These are phyloP conservation scores for Aristolochia fimbriata DNA, from an alignment of 164 flowering plant genomes.

Conservation along the genomic window DNA sequence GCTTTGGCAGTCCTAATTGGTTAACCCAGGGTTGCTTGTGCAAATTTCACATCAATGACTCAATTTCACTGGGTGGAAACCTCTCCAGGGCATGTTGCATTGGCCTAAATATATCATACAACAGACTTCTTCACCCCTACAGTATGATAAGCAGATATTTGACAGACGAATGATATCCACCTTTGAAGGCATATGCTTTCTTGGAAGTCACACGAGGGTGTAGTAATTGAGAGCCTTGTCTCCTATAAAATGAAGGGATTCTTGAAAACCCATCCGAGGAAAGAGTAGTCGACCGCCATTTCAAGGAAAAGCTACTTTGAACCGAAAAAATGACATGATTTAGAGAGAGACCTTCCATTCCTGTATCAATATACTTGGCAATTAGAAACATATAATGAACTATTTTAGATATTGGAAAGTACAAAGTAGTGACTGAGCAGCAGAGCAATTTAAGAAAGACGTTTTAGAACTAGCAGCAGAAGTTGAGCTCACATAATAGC, in stretches of 20 bases:
- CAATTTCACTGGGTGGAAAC: too few relatives aligned
- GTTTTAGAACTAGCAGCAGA: too few relatives aligned
- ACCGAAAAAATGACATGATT: slow-evolving; percentile 15
- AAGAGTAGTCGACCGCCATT: slow-evolving; percentile 1
- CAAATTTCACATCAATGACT: too few relatives aligned
- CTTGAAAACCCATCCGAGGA: slow-evolving; percentile 4
- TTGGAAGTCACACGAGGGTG: slow-evolving; percentile 12
- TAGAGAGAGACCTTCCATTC: slow-evolving; percentile 17
- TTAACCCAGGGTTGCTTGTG: too few relatives aligned
- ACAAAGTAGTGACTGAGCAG: too few relatives aligned
- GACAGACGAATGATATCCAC: slow-evolving; percentile 11
- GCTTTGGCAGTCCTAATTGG: too few relatives aligned
- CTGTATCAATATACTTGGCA: background rate
- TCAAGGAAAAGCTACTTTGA: slow-evolving; percentile 1
- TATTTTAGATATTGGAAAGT: too few relatives aligned
- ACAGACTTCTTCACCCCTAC: background rate
- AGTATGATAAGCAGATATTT: background rate
- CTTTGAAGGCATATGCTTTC: slow-evolving; percentile 28
- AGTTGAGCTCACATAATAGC: too few relatives aligned
- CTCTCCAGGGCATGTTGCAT: too few relatives aligned
- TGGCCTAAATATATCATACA: too few relatives aligned
- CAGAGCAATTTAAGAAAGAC: too few relatives aligned
- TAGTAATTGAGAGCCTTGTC: background rate
- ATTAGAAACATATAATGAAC: too few relatives aligned
- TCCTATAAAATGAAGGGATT: slow-evolving; percentile 7